Percentiles rank a stretch among this genome's conserved stretches.
Evolutionary conservation across 495 filamentous ascomycete genomes (phyloP).

Genomic region (Neurospora sp.): DNA sequence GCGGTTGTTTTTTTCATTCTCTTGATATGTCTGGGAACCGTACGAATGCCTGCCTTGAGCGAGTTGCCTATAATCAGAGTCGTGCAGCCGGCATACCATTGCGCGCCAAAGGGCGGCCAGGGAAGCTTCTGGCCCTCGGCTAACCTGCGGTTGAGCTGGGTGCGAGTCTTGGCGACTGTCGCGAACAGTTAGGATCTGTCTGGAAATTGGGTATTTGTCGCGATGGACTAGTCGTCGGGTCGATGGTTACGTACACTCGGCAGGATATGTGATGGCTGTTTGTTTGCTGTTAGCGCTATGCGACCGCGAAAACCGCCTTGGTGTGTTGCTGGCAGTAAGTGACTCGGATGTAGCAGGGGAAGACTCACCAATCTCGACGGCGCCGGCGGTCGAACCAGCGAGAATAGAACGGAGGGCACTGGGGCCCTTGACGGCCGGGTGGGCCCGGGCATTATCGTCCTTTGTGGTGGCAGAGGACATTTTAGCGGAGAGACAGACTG

Average conservation of each 20-base stretch:
- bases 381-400: constrained; percentile 82
- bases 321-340: neutral
- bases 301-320: neutral
- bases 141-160: constrained; percentile 83
- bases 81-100: constrained; percentile 98
- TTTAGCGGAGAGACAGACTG: neutral
- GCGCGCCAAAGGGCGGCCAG: constrained; percentile 84
- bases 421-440: constrained; percentile 45
- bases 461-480: constrained; percentile 22
- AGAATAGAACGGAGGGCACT: constrained; percentile 78
- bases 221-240: neutral
- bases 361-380: constrained; percentile 75
- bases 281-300: constrained; percentile 7
- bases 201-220: constrained; percentile 1
- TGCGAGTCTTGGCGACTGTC: constrained; percentile 81
- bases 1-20: neutral
- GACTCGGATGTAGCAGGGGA: neutral
- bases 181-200: neutral
- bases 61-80: constrained; percentile 96
- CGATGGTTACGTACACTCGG: constrained; percentile 59
- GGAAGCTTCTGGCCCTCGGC: constrained; percentile 77
- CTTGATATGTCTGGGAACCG: constrained; percentile 16
- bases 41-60: constrained; percentile 88
- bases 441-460: constrained; percentile 11
- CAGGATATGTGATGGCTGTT: constrained; percentile 92